Base-by-base conservation (phyloP, 2,329 filamentous ascomycete genomes). In the Hypomyces perniciosus region DNA sequence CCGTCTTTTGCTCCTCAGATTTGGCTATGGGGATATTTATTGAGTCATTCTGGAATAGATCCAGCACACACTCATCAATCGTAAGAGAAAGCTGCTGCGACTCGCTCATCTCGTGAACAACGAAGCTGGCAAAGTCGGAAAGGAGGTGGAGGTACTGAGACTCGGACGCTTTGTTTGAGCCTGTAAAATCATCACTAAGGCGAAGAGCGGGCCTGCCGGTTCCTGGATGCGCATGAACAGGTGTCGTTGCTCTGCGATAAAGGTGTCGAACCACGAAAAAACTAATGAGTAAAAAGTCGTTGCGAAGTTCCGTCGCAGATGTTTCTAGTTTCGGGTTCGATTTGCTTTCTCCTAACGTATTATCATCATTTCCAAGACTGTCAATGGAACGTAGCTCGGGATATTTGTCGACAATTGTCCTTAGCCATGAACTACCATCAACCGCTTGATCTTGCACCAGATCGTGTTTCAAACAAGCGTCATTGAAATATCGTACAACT, bases 161-260 rank as follows among this genome's bases (percentile, higher is more conserved):
- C 31, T 66, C 65, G 7, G 63, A 57, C 6, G 59, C 53, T 7
- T 52, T 56, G 8, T 67, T 62, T 2, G 53, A 48, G 1, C 54
- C 60, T 9, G 50, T 44, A 35, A 72, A 67, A 40, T 67, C 65
- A 9, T 62, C 59, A 27, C 65, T 68, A 8, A 72, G 56, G 8
- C 53, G 56, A 13, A 72, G 61, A 3, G 57, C 57, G 26, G 53
- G 49, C 6, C 52, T 56, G 5, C 53, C 53, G 30, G 57, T 54
- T 10, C 53, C 51, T 4, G 56, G 46, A 7, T 62, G 54, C 3
- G 54, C 50, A 1, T 59, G 56, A 27, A 65, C 56, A 6, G 55
- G 46, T 35, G 63, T 65, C 1, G 70, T 73, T 4, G 69, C 67
- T 13, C 67, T 65, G 6, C 67, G 66, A 55, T 77, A 78, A 3